Base-by-base conservation (phyloP, 2,329 filamentous ascomycete species). In the Stylonectria norvegica region DNA sequence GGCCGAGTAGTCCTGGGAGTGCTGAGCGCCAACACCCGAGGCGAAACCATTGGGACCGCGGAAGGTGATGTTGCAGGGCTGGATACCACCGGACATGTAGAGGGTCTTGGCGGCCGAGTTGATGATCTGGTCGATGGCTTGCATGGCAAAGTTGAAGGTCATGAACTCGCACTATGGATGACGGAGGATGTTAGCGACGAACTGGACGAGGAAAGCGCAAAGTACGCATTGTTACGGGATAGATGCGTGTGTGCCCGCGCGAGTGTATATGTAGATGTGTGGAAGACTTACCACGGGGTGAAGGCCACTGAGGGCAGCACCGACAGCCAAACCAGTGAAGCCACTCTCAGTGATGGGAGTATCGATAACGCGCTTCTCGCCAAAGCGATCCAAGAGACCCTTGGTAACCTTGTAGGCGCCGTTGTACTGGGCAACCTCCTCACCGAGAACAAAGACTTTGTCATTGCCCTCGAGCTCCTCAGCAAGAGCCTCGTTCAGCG, bases 81-180 rank as follows among this genome's bases (percentile, higher is more conserved):
- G 93, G 69, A 96, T 97, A 69, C 93, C 93, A 61, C 93, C 93
- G 52, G 93, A 97, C 93, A 98, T 98, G 79, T 98, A 98, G 64
- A 98, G 91, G 42, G 93, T 98, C 80, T 98, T 98, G 64, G 89
- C 93, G 58, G 79, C 93, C 35, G 91, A 97, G 83, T 98, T 98
- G 81, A 98, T 90, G 66, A 98, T 88, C 70, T 98, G 93, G 69
- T 98, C 93, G 70, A 98, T 98, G 66, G 93, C 89, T 76, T 98
- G 93, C 93, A 98, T 98, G 69, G 93, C 91, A 67, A 97, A 97
- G 81, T 98, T 98, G 83, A 95, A 97, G 62, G 93, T 98, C 93
- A 98, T 98, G 79, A 98, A 98, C 76, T 98, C 93, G 80, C 86
- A 93, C 88, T 93, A 53, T 7, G 47, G 4, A 19, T 12, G 11